Base-by-base conservation (phyloP, 257 asterid species). In the Gentiana dahurica region DNA sequence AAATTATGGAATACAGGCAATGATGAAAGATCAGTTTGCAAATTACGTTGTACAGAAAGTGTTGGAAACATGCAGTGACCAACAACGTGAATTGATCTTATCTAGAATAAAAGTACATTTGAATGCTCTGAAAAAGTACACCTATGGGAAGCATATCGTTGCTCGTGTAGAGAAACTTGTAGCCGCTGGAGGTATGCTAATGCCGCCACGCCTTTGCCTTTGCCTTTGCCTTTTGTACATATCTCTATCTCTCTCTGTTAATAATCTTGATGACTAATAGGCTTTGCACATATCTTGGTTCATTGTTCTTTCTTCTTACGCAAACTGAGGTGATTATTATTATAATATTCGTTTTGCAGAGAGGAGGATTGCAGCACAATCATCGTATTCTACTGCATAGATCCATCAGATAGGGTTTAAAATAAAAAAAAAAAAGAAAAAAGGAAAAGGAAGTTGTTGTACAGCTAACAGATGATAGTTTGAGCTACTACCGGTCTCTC, bases 11-110 rank as follows among this genome's bases (percentile, higher is more conserved):
- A 2, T 51, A 46, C 70, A 68, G 72, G 68, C 72, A 24, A 75
- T 75, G 80, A 75, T 75, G 80, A 75, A 75, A 68, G 80, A 75
- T 50, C 80, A 75, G 60, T 75, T 75, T 37, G 80, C 80, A 53
- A 75, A 75, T 71, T 75, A 75, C 38, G 80, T 75, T 57, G 80
- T 75, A 71, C 80, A 75, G 67, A 75, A 75, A 57, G 77, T 75
- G 49, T 60, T 75, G 71, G 80, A 75, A 57, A 75, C 80, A 4
- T 75, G 80, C 48, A 75, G 68, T 41, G 80, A 75, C 64, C 77
- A 71, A 57, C 77, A 75, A 55, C 77, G 80, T 4, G 80, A 75
- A 63, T 57, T 75, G 69, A 75, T 75, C 55, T 57, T 75, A 44
- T 75, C 77, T 0, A 65, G 80, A 59, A 75, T 75, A 34, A 75